Conservation (phyloP, 1,284 basidiomycete species). For the Malassezia vespertilionis region DNA sequence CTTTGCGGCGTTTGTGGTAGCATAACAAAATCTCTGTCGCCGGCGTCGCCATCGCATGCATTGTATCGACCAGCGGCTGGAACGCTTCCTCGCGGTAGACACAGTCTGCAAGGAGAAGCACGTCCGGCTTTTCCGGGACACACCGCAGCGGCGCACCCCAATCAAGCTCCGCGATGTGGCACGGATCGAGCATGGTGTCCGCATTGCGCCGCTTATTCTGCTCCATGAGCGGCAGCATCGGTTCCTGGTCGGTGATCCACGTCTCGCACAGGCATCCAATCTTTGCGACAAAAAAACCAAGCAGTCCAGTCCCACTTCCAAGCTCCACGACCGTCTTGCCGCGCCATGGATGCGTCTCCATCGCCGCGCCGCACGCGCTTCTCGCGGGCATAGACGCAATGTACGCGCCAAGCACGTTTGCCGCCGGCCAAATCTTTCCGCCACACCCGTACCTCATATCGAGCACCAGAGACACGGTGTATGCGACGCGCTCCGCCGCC, state of each 20-base stretch:
- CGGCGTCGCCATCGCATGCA: slow-evolving; percentile 56
- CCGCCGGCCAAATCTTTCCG: slow-evolving; percentile 82
- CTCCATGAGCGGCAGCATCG: slow-evolving; percentile 37
- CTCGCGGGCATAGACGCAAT: slow-evolving; percentile 22
- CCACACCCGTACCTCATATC: slow-evolving; percentile 78
- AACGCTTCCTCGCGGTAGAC: slow-evolving; percentile 85
- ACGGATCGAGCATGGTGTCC: slow-evolving; percentile 6
- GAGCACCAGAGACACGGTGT: slow-evolving; percentile 51
- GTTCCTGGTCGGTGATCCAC: slow-evolving; percentile 77
- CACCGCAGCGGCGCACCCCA: slow-evolving; percentile 15
- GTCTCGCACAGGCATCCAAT: slow-evolving; percentile 53
- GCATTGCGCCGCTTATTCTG: slow-evolving; percentile 30
- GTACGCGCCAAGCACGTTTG: slow-evolving; percentile 57
- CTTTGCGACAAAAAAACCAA: slow-evolving; percentile 67
- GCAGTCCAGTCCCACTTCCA: slow-evolving; percentile 73
- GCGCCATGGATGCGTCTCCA: slow-evolving; percentile 20
- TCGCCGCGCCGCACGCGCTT: background rate
- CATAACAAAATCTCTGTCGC: slow-evolving; percentile 60
- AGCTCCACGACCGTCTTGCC: slow-evolving; percentile 59
- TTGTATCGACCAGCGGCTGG: slow-evolving; percentile 69
- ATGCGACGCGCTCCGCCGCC: background rate
- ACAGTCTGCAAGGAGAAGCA: slow-evolving; percentile 58
- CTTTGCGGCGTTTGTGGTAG: slow-evolving; percentile 89
- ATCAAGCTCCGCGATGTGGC: slow-evolving; percentile 22
- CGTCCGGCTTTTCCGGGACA: slow-evolving; percentile 52